These are phyloP conservation scores for Amphibolis antarctica DNA, from an alignment of 106 monocot species.

Conservation along the genomic window DNA sequence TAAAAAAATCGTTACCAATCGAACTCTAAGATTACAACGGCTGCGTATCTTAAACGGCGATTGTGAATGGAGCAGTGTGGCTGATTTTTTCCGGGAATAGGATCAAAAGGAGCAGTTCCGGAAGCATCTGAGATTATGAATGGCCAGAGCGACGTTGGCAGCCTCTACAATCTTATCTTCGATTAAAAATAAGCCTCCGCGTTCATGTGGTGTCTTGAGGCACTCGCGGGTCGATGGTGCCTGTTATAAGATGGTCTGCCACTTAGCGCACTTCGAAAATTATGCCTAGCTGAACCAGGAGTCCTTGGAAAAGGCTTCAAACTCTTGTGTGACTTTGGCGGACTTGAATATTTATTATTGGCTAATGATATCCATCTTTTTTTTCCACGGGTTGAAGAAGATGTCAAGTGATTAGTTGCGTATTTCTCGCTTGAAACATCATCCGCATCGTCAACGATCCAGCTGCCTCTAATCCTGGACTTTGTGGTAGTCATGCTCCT, in stretches of 20 bases:
- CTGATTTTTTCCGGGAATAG: too few species aligned
- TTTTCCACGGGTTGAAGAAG: not conserved
- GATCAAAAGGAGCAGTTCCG: too few species aligned
- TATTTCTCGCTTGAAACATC: not conserved
- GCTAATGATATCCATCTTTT: not conserved
- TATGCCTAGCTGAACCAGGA: slow-evolving; percentile 1
- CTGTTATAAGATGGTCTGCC: not conserved
- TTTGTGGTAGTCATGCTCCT: slow-evolving; percentile 1
- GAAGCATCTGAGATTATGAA: too few species aligned
- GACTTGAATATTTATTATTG: not conserved
- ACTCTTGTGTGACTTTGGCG: not conserved
- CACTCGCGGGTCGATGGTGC: not conserved
- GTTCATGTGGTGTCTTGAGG: too few species aligned
- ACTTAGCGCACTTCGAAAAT: not conserved
- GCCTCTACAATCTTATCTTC: too few species aligned
- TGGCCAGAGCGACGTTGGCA: too few species aligned
- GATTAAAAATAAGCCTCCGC: too few species aligned
- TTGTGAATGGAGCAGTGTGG: too few species aligned
- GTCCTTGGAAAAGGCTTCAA: not conserved
- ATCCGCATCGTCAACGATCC: slow-evolving; percentile 20
- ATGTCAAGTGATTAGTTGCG: not conserved
- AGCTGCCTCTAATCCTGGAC: slow-evolving; percentile 4
- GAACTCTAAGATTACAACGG: too few species aligned
- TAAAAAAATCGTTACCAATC: too few species aligned
- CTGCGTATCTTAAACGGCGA: too few species aligned